Evolutionary conservation across 441 rosid species (phyloP), one percentile per base, ranked within the genome.

Genomic region (Corymbia citriodora): DNA sequence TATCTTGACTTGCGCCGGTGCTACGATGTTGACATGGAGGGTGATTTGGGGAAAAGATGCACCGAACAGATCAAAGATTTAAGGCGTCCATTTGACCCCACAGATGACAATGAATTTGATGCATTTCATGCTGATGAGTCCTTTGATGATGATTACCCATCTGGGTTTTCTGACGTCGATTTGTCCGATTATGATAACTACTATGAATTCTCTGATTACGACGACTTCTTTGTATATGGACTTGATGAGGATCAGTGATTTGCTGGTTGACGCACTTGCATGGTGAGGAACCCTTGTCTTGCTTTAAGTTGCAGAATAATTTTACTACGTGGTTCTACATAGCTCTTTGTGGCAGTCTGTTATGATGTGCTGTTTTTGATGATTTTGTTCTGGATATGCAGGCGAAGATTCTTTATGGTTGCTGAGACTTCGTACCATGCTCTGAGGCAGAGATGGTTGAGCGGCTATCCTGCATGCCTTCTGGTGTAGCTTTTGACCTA

Each of bases 1-100:
- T 92, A 92, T 14, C 96, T 97, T 55, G 98, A 96, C 93, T 81
- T 97, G 89, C 95, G 96, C 65, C 93, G 90, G 85, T 96, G 97
- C 91, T 96, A 94, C 90, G 93, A 95, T 83, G 87, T 96, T 55
- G 25, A 25, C 45, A 87, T 95, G 88, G 90, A 48, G 27, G 93
- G 94, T 50, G 89, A 91, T 68, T 59, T 95, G 91, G 93, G 91
- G 91, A 93, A 91, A 90, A 90, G 90, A 63, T 95, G 97, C 92
- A 70, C 31, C 3, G 94, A 93, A 90, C 90, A 54, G 55, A 93
- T 96, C 61, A 95, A 93, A 90, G 91, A 90, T 90, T 88, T 94
- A 79, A 92, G 93, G 85, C 65, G 33, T 21, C 96, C 98, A 8
- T 2, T 61, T 83, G 97, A 96, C 89, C 87, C 94, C 9, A 93